phyloP scores from a whole-genome alignment of 2,329 filamentous ascomycete species.

The Diaporthe destruens region DNA sequence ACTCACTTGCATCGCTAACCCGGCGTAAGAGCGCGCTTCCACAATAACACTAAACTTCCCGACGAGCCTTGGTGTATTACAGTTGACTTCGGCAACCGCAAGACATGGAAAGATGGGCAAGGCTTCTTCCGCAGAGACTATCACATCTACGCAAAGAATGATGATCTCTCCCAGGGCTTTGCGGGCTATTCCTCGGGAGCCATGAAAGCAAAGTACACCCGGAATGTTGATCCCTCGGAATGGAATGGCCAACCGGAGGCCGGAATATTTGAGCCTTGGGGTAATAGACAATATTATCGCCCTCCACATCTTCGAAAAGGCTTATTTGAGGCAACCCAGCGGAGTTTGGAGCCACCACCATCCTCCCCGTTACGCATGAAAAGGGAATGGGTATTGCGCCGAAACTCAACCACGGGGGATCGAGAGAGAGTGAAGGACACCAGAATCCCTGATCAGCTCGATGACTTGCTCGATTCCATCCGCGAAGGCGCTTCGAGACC shows the following conservation, averaged over 20 bases:
- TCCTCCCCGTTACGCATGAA: too few relatives aligned
- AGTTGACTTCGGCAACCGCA: neutral
- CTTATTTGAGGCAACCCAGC: neutral
- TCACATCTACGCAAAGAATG: constrained; percentile 3
- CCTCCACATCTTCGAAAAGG: fast-evolving
- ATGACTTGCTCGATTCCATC: neutral
- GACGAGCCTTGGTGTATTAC: constrained; percentile 11
- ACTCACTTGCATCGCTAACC: neutral
- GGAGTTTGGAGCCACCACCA: neutral
- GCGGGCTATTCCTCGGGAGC: neutral
- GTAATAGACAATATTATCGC: neutral
- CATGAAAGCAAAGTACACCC: too few relatives aligned
- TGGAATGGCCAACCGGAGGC: neutral
- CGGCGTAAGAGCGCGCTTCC: neutral
- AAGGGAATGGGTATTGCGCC: too few relatives aligned
- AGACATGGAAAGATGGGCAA: neutral
- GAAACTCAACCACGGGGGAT: neutral
- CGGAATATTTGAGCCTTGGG: neutral
- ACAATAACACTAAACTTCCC: neutral
- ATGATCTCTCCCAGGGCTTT: neutral
- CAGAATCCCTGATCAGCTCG: neutral
- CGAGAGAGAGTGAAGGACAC: too few relatives aligned
- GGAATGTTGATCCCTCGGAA: neutral
- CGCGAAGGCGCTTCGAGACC: neutral
- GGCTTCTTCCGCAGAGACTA: neutral